phyloP scores from a whole-genome alignment of 2,329 filamentous ascomycete species.

The Lecanicillium sp. region DNA sequence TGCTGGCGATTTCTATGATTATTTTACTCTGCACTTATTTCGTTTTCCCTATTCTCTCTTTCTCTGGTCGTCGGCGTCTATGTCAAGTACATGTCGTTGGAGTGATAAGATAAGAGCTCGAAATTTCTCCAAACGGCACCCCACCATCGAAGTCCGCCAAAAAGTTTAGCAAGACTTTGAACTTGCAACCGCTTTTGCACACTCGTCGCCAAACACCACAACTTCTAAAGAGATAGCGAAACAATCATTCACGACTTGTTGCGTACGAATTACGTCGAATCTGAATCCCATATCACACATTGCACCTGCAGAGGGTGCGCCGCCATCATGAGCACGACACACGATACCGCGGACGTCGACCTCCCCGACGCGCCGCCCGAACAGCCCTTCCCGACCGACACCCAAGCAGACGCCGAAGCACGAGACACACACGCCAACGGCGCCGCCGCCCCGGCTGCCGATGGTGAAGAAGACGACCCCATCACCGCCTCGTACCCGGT shows the following conservation, averaged over 20 bases:
- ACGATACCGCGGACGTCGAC: background rate
- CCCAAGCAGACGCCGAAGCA: no score
- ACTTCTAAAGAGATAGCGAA: no score
- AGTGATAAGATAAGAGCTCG: slow-evolving; percentile 22
- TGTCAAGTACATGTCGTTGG: background rate
- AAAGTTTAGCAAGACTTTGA: background rate
- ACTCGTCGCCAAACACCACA: no score
- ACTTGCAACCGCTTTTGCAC: background rate
- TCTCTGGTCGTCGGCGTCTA: no score
- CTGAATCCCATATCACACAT: background rate
- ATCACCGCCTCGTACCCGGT: slow-evolving; percentile 74
- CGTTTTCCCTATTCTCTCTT: no score
- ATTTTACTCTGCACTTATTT: no score
- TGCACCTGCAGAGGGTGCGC: background rate
- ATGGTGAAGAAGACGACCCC: slow-evolving; percentile 44
- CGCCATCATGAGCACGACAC: slow-evolving; percentile 1
- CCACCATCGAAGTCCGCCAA: slow-evolving; percentile 1
- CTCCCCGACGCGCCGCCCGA: slow-evolving; percentile 6
- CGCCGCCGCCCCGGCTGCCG: background rate
- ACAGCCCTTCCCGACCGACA: no score
- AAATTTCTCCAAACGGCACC: slow-evolving; percentile 11
- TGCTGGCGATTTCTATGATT: no score
- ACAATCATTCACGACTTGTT: no score
- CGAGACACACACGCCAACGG: background rate
- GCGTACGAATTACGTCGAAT: no score